Evolutionary conservation across 2,329 filamentous ascomycete genomes (phyloP), one percentile per base, ranked within the genome.

Genomic region (Cercospora zeina): DNA sequence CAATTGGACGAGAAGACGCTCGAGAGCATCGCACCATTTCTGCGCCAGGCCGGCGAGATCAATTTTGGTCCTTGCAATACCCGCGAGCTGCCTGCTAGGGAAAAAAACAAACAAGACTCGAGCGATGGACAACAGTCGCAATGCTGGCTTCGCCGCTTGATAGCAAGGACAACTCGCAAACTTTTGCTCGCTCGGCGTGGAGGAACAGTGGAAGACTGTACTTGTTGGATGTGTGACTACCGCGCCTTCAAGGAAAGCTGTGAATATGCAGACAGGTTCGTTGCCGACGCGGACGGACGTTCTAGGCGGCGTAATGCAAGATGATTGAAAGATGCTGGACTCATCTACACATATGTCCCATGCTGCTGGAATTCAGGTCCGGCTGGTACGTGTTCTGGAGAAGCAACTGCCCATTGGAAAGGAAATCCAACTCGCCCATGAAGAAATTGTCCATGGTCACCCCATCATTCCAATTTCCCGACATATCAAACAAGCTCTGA

Each of bases 371-470:
- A 34, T 67, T 69, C 45, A 68, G 24, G 53, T 69, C 68, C 19
- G 67, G 67, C 58, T 68, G 69, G 59, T 67, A 68, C n/a, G 49
- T 64, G 30, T 67, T 69, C 67, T 67, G 64, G 16, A 62, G 61
- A 31, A 59, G 45, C 42, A 50, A 37, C 34, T 68, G 66, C 47
- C 69, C 69, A 54, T 65, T 70, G 11, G 69, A 70, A 39, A 72
- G 45, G 39, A 72, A 72, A 56, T 71, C 70, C 42, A 71, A 69
- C n/a, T 72, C 70, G 47, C 67, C 70, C 67, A 72, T 72, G 58
- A 67, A 70, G 62, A 72, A 72, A 49, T 72, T 70, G 54, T 72
- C 70, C 27, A 68, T 65, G 3, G 64, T 58, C 13, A 61, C 54
- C 11, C 67, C 69, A 57, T 68, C 63, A 34, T 65, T 64, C 66